These are phyloP conservation scores for Xylaria sp. DNA, from an alignment of 495 filamentous ascomycete genomes.

Conservation along the genomic window DNA sequence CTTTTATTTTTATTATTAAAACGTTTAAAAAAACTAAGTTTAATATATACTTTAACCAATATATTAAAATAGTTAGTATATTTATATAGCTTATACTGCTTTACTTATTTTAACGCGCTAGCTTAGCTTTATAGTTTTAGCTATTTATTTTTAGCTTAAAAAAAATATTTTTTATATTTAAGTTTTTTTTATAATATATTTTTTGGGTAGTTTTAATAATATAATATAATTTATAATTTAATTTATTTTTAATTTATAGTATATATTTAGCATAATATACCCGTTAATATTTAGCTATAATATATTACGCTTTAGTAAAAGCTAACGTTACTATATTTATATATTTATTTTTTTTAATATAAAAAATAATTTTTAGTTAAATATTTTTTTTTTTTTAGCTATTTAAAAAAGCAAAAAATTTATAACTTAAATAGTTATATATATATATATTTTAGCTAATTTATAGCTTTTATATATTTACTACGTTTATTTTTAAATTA, in stretches of 20 bases:
- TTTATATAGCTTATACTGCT: neutral
- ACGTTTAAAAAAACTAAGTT: slow-evolving; percentile 8
- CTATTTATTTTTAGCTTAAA: too few species aligned
- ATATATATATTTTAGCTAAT: neutral
- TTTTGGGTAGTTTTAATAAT: neutral
- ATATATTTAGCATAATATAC: too few species aligned
- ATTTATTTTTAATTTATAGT: too few species aligned
- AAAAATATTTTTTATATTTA: slow-evolving; percentile 6
- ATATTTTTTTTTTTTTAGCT: slow-evolving; percentile 1
- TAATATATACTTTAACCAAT: neutral
- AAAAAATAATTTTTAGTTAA: slow-evolving; percentile 14
- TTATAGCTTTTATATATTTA: slow-evolving; percentile 6
- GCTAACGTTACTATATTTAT: too few species aligned
- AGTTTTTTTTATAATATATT: neutral
- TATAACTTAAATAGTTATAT: neutral
- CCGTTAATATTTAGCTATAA: too few species aligned
- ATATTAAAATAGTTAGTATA: neutral
- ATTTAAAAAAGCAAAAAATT: neutral
- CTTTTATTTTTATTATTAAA: too few species aligned
- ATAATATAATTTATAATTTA: slow-evolving; percentile 6
- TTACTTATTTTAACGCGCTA: neutral
- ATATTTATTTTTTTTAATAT: neutral
- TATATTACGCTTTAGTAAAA: too few species aligned
- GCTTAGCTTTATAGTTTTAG: too few species aligned
- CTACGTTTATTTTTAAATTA: neutral